Evolutionary conservation across 139 green algal species (phyloP).

Genomic region (Volvox reticuliferus): DNA sequence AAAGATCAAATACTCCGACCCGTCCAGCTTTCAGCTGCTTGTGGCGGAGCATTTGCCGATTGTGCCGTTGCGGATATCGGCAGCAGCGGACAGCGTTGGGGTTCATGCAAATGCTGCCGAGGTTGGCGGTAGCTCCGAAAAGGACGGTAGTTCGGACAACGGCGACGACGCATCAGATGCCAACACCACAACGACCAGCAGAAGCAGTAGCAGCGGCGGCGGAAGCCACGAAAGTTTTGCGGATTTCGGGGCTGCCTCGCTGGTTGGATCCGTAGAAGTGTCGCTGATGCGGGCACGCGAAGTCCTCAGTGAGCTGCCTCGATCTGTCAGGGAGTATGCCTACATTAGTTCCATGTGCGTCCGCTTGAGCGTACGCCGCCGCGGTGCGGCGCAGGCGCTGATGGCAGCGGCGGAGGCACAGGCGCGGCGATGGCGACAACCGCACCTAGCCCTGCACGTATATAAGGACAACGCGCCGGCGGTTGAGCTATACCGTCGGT

Average conservation of each 20-base stretch:
- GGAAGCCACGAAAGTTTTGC: no score
- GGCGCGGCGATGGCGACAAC: conserved; percentile 56
- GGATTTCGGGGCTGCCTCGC: no score
- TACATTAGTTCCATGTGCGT: conserved; percentile 72
- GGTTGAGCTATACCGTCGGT: conserved; percentile 54
- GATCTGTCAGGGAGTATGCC: not conserved
- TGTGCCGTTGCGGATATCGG: not conserved
- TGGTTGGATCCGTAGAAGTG: conserved; percentile 66
- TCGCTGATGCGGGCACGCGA: conserved; percentile 42
- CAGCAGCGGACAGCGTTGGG: no score
- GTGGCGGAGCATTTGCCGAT: conserved; percentile 16
- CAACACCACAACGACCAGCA: not conserved
- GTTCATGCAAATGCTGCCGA: no score
- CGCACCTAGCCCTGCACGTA: conserved; percentile 59
- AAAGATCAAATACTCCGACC: conserved; percentile 28
- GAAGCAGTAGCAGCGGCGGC: not conserved
- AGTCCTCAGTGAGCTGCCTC: conserved; percentile 47
- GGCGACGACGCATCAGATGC: not conserved
- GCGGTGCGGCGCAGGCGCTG: conserved; percentile 51
- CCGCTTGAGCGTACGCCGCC: conserved; percentile 3
- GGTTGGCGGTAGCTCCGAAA: no score
- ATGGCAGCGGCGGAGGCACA: conserved; percentile 51
- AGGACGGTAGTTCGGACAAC: not conserved
- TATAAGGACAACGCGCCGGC: conserved; percentile 62
- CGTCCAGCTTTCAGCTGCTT: conserved; percentile 5